Evolutionary conservation across 371 early-diverging fungal species (phyloP).

Genomic region (Zychaea mexicana): DNA sequence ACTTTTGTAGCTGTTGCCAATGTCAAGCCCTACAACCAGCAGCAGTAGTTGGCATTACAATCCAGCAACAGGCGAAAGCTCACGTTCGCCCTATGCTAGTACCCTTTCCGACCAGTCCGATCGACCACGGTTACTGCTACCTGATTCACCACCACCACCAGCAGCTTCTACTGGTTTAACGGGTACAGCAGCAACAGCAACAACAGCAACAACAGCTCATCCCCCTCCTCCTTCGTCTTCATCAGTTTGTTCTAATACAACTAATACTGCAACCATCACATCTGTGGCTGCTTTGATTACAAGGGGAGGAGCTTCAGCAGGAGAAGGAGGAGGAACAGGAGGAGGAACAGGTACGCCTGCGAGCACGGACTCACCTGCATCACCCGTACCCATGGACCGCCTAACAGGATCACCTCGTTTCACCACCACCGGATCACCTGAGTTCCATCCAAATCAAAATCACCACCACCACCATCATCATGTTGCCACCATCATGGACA

Average conservation of each 20-base stretch:
- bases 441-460: not conserved
- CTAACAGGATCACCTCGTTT: not conserved
- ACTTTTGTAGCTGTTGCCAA: not conserved
- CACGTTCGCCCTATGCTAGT: constrained; percentile 11
- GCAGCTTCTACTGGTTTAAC: not conserved
- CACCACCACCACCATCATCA: not conserved
- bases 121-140: not conserved
- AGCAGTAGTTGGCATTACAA: constrained; percentile 5
- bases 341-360: not conserved
- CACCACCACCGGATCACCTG: not conserved
- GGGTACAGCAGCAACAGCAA: not conserved
- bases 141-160: not conserved
- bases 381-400: constrained; percentile 1
- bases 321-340: not conserved
- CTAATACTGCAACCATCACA: not conserved
- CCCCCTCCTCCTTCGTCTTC: too few species aligned
- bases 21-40: not conserved
- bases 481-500: not conserved
- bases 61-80: not conserved
- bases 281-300: not conserved
- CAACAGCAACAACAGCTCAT: not conserved
- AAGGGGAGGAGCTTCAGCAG: not conserved
- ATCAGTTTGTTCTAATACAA: too few species aligned
- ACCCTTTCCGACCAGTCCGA: constrained; percentile 7
- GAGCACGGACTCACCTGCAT: constrained; percentile 5